phyloP scores from a whole-genome alignment of 345 rosid species.

The Tarenaya hassleriana region DNA sequence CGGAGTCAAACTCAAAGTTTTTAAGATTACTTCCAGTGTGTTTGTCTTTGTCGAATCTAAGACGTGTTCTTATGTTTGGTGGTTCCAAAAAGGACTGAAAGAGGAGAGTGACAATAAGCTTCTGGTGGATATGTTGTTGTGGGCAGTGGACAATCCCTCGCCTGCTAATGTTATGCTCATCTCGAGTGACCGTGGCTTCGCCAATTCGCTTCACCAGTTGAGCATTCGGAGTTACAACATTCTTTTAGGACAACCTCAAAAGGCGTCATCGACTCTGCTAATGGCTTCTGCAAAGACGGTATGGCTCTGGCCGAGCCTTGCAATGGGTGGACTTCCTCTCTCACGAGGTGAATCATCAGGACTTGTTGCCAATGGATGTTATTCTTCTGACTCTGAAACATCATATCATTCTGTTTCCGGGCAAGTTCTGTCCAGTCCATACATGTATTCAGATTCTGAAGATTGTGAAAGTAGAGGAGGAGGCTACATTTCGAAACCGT shows the following conservation, averaged over 20 bases:
- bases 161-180: slow-evolving; percentile 70
- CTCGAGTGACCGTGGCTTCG: slow-evolving; percentile 76
- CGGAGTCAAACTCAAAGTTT: neutral
- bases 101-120: slow-evolving; percentile 89
- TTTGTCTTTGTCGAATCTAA: too few species aligned
- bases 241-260: slow-evolving; percentile 64
- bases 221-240: slow-evolving; percentile 81
- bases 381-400: slow-evolving; percentile 18
- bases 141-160: slow-evolving; percentile 82
- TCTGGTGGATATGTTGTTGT: slow-evolving; percentile 71
- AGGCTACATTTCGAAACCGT: slow-evolving; percentile 21
- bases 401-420: slow-evolving; percentile 17
- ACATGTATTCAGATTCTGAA: slow-evolving; percentile 23
- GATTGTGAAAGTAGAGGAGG: slow-evolving; percentile 36
- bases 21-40: too few species aligned
- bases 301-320: slow-evolving; percentile 81
- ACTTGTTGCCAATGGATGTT: slow-evolving; percentile 21
- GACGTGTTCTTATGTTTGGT: too few species aligned
- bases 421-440: slow-evolving; percentile 27
- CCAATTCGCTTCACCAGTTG: slow-evolving; percentile 74
- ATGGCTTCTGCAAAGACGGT: slow-evolving; percentile 65
- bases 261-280: slow-evolving; percentile 47
- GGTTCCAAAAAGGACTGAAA: slow-evolving; percentile 48
- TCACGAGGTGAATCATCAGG: neutral
- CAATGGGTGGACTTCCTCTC: slow-evolving; percentile 48